Base-by-base conservation (phyloP, 164 flowering plant species). In the Liquidambar formosana region DNA sequence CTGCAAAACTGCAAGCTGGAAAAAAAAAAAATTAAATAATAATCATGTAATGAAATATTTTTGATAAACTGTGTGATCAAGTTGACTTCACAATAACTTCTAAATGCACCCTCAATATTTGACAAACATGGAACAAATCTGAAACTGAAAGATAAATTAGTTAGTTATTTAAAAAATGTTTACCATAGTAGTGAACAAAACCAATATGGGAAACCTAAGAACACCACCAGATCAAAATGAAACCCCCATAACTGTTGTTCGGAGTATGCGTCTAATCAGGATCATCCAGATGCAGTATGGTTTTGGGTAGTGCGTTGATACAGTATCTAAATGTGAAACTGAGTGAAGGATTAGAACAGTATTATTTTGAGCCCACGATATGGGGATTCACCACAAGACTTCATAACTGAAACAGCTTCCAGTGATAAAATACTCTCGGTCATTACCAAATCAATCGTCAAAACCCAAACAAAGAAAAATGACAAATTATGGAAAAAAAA, bases 1-100 rank as follows among this genome's bases (percentile, higher is more conserved):
- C 84, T 83, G 87, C 81, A 65, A 78, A 78, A 87, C 95, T 78
- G 99, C 93, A 78, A 94, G 86, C 99, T 94, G 88, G 74, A 79
- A 66, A 56, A 66, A 56, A 67, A 57, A 19, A 26, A 19, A 47
- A 47, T 74, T 64, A 73, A 57, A 64, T 38, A 51, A 38, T 48
- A 53, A 48, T 59, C 16, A 28, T 47, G 28, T 21, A 56, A 41
- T 41, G 49, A 43, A 14, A 15, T 8, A 10, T 33, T 33, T 33
- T 33, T 33, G 41, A 33, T 33, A 33, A 33, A 33, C 41, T 6
- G 6, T 2, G 41, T 6, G 6, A 33, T 33, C 4, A 33, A 33
- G 41, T 33, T 33, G 6, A 2, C 41, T 33, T 33, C 41, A 33
- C 41, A 33, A 33, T 33, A 33, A 33, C 41, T 33, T 33, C 4